Conservation (phyloP, 352 stramenopile genomes). For the Phytopythium helicoides region DNA sequence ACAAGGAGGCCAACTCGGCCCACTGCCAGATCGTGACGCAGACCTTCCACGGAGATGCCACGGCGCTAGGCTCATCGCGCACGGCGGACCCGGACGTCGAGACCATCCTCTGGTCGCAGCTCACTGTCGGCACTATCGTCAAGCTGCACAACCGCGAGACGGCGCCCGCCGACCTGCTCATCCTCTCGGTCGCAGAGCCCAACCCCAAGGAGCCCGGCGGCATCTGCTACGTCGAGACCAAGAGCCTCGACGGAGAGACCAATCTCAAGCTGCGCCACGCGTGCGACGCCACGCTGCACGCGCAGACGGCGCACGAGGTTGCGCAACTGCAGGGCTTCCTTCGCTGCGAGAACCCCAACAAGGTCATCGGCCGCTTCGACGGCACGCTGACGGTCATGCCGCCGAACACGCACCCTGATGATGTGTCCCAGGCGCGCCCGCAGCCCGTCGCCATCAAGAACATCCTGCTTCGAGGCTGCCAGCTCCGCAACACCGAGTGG, state of each 20-base stretch:
- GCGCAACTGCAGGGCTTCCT: conserved; percentile 56
- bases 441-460: conserved; percentile 85
- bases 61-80: conserved; percentile 22
- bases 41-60: conserved; percentile 39
- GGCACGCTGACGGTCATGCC: conserved; percentile 46
- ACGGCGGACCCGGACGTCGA: conserved; percentile 60
- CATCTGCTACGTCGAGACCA: conserved; percentile 91
- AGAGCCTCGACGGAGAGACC: conserved; percentile 90
- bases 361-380: conserved; percentile 79
- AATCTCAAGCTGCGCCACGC: conserved; percentile 90
- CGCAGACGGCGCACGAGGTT: conserved; percentile 45
- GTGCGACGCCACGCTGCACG: conserved; percentile 63
- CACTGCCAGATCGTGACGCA: conserved; percentile 65
- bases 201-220: conserved; percentile 61
- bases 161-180: conserved; percentile 81
- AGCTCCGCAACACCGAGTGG: conserved; percentile 88
- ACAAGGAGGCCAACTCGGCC: conserved; percentile 79
- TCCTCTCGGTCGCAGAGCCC: conserved; percentile 75
- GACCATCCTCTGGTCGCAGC: conserved; percentile 74
- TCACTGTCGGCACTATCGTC: conserved; percentile 83
- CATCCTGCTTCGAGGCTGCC: conserved; percentile 85
- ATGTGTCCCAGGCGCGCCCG: conserved; percentile 22
- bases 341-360: conserved; percentile 77
- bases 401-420: conserved; percentile 39
- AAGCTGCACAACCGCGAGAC: conserved; percentile 79